These are phyloP conservation scores for Vanderwaltozyma tropicalis DNA, from an alignment of 805 yeast species.

Conservation along the genomic window DNA sequence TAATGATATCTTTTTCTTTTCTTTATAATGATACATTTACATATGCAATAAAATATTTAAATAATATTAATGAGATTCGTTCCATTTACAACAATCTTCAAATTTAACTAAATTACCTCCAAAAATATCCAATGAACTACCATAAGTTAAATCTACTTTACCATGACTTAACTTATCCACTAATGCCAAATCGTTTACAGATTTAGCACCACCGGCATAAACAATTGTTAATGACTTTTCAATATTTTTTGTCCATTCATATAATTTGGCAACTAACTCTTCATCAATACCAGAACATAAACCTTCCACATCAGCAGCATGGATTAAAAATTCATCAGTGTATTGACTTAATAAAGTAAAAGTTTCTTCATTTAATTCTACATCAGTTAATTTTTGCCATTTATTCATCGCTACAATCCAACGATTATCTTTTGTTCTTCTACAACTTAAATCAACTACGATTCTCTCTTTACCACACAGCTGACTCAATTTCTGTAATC, in stretches of 20 bases:
- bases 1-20: neutral
- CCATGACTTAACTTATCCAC: constrained; percentile 66
- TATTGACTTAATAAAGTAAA: constrained; percentile 46
- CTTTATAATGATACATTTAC: neutral
- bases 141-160: constrained; percentile 83
- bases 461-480: constrained; percentile 55
- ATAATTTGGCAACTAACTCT: constrained; percentile 56
- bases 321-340: constrained; percentile 82
- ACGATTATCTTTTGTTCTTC: constrained; percentile 29
- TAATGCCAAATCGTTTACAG: constrained; percentile 51
- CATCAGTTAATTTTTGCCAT: constrained; percentile 85
- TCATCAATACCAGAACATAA: constrained; percentile 87
- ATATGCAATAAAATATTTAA: neutral
- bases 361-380: constrained; percentile 43
- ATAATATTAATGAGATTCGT: constrained; percentile 22
- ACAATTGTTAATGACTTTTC: constrained; percentile 55
- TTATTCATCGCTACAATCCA: constrained; percentile 98
- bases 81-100: constrained; percentile 70
- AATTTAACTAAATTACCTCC: constrained; percentile 81
- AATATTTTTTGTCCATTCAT: constrained; percentile 52
- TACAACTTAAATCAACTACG: constrained; percentile 87
- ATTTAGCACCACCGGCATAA: constrained; percentile 95
- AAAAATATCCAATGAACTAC: constrained; percentile 87
- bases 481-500: constrained; percentile 40
- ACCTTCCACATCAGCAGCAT: constrained; percentile 99